Evolutionary conservation across 345 rosid genomes (phyloP), one percentile per base, ranked within the genome.

Genomic region (Syzygium aqueum): DNA sequence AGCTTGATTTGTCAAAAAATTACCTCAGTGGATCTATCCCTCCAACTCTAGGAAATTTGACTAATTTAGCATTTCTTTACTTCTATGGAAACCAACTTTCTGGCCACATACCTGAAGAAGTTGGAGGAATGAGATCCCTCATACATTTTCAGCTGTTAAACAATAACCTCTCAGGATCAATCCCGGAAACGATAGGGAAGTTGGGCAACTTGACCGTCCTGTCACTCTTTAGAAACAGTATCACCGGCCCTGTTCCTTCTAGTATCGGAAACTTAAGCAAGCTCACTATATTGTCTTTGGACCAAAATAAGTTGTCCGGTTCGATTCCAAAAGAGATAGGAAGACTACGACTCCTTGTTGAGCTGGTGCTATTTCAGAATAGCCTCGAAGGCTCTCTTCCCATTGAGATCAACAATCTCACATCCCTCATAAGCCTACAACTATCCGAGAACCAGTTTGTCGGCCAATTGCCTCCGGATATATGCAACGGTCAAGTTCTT

Each of bases 401-500:
- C 2, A 2, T 15, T 1, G 87, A 88, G 67, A 30, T 88, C 8
- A 46, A 46, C 17, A 88, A 88, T 21, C 86, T 88, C 53, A 88
- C 87, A 30, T 11, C 30, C 37, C 53, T 88, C 8, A 2, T 0
- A 27, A 6, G 0, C 5, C 12, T 89, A 10, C 46, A 53, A 6
- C 1, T 91, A 2, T 0, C 0, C 11, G 6, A 33, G 1, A 91
- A 89, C 56, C 77, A 28, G 7, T 33, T 91, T 5, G 12, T 22
- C 0, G 89, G 92, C 9, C 50, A 87, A 21, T 51, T 89, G 11
- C 89, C 92, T 0, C 11, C n/a, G 13, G 80, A 78, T 3, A 54
- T 87, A 16, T 91, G 90, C 73, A 53, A 12, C 6, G 78, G 85
- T 27, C 67, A 67, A 11, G 12, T 16, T 8, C 88, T 89, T 40